Base-by-base conservation (phyloP, 495 filamentous ascomycete species). In the Xylaria intraflava region DNA sequence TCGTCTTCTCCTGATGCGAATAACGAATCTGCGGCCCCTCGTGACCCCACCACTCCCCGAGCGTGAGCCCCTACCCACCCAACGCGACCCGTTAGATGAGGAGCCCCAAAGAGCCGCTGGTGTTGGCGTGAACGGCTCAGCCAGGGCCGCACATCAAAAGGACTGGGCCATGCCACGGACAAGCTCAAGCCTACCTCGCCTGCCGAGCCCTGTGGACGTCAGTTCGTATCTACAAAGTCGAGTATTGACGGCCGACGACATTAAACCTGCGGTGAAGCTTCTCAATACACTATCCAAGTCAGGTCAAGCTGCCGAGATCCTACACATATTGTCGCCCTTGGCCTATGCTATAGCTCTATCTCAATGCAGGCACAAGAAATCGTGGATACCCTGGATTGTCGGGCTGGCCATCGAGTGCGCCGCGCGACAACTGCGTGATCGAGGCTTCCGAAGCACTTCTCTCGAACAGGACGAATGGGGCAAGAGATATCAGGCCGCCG, bases 91-190 rank as follows among this genome's bases (percentile, higher is more conserved):
- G 17, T 68, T 70, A 9, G 69, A 72, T 19, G 74, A 79, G 19
- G 77, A 81, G 0, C 62, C 62, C 11, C 39, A 67, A 57, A 30
- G 65, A 68, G 53, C 43, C 64, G 22, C 62, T 67, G n/a, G 33
- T 27, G 45, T 26, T 17, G 62, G 62, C 2, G 48, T 41, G 29
- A 51, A 60, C 33, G 50, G 56, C n/a, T 55, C 62, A 23, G 43
- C 60, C 29, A 60, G 54, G 48, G 38, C 55, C 35, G 39, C 62
- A 11, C 56, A 69, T 35, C 73, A 78, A 46, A 75, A 77, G 47
- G 83, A 79, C 60, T 98, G 91, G 87, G 86, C 79, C 16, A 98
- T 98, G 93, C 91, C 91, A 23, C 83, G 93, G 57, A 98, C 93
- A 0, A 89, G 89, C 6, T 73, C 95, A 43, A 83, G 80, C 8